Evolutionary conservation across 139 green algal species (phyloP), one percentile per base, ranked within the genome.

Genomic region (Chlamydomonas sphaeroides): DNA sequence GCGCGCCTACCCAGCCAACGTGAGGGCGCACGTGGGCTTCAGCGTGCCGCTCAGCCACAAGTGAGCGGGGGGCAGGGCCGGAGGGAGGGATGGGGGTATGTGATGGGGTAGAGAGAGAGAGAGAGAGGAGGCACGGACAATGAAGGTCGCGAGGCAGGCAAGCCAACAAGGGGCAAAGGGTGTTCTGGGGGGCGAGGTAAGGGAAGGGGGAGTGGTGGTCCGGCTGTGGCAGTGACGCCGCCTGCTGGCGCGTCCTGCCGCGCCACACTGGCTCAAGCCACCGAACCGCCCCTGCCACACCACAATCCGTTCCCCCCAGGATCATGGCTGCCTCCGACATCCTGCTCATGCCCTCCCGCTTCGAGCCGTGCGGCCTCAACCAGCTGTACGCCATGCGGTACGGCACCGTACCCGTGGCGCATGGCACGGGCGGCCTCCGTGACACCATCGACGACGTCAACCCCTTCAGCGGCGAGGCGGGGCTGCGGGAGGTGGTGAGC

Each of bases 311-410:
- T 38, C 51, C 56, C 17, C 56, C 17, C 56, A 79, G 65, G 49
- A 96, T 98, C 84, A 92, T 95, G 28, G 94, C 95, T 0, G 92
- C 87, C 21, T 92, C 86, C 51, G 95, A 98, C 91, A 94, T 97
- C 20, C 80, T 98, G 66, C 91, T 98, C 45, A 97, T 98, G 92
- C 95, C 95, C 20, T 94, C 88, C 17, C 89, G 94, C 45, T 98
- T 98, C 80, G 95, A 98, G 92, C 95, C 95, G 1, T 98, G 95
- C 84, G 95, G 95, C 3, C 89, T 98, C 20, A 98, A 96, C 72
- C 95, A 98, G 39, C 41, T 90, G 70, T 90, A 90, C 48, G 86
- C 77, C 63, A 88, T 88, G 86, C 83, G 84, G 28, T 98, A 98
- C 80, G 95, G 95, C 68, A 98, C 95, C 0, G 87, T 98, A 5